Conservation (phyloP, 1,139 yeast species). For the Saccharomycopsis hybrid region DNA sequence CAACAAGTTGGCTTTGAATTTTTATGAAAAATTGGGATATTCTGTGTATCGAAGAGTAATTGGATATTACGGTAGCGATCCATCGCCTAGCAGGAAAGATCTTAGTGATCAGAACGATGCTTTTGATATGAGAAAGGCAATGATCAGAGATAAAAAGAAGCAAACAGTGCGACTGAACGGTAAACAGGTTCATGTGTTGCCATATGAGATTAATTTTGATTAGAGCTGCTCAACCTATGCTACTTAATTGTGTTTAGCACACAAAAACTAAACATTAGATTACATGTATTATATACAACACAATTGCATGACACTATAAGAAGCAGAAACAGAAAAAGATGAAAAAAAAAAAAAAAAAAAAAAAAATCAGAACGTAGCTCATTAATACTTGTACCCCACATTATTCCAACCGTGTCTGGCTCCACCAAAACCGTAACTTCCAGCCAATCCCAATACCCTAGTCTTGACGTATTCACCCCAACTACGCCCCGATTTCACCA, state of each 20-base stretch:
- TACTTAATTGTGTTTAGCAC: no score
- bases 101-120: conserved; percentile 68
- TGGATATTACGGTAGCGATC: conserved; percentile 68
- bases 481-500: conserved; percentile 11
- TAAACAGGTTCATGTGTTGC: conserved; percentile 48
- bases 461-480: conserved; percentile 14
- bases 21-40: conserved; percentile 84
- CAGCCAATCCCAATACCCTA: neutral
- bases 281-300: no score
- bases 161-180: conserved; percentile 57
- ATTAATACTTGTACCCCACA: no score
- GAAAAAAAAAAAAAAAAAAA: no score
- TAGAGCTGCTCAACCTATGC: no score
- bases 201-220: conserved; percentile 51
- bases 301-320: no score
- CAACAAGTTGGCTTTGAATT: conserved; percentile 67
- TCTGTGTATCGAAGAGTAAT: conserved; percentile 78
- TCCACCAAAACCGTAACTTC: neutral
- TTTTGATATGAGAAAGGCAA: conserved; percentile 68
- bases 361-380: no score
- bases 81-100: conserved; percentile 30
- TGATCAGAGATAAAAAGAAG: conserved; percentile 29
- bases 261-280: no score
- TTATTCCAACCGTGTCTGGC: no score
- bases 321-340: no score